Evolutionary conservation across 345 rosid species (phyloP).

Genomic region (Gossypium arboreum): DNA sequence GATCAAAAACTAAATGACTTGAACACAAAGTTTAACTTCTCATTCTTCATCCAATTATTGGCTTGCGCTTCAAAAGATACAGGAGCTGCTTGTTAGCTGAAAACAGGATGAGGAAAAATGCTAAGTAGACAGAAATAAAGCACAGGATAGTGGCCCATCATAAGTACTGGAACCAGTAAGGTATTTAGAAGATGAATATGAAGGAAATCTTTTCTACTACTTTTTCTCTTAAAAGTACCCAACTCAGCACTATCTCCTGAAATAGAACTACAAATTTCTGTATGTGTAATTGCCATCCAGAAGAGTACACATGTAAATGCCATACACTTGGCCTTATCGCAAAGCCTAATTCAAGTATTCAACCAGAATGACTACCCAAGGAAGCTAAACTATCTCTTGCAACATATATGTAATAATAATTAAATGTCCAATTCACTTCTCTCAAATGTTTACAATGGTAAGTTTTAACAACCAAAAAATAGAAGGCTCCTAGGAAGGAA

Average conservation of each 20-base stretch:
- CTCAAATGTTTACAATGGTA: not conserved
- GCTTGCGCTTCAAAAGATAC: not conserved
- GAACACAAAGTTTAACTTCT: not conserved
- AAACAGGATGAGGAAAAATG: not conserved
- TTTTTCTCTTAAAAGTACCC: not conserved
- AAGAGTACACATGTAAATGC: not conserved
- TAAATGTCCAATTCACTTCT: not conserved
- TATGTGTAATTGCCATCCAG: not conserved
- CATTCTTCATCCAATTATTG: not conserved
- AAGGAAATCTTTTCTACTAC: not conserved
- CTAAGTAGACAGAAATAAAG: not conserved
- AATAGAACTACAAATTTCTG: not conserved
- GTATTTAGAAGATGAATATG: not conserved
- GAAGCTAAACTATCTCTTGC: not conserved
- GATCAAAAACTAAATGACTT: not conserved
- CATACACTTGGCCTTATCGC: not conserved
- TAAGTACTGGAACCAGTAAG: not conserved
- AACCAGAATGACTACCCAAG: not conserved
- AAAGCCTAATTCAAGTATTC: not conserved
- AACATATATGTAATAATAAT: not conserved
- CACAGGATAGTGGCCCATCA: not conserved
- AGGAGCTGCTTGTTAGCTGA: not conserved
- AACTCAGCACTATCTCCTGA: not conserved
- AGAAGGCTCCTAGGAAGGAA: constrained; percentile 6
- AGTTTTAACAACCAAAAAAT: constrained; percentile 5